These are phyloP conservation scores for Ganoderma boninense DNA, from an alignment of 1,284 basidiomycete genomes.

Conservation along the genomic window DNA sequence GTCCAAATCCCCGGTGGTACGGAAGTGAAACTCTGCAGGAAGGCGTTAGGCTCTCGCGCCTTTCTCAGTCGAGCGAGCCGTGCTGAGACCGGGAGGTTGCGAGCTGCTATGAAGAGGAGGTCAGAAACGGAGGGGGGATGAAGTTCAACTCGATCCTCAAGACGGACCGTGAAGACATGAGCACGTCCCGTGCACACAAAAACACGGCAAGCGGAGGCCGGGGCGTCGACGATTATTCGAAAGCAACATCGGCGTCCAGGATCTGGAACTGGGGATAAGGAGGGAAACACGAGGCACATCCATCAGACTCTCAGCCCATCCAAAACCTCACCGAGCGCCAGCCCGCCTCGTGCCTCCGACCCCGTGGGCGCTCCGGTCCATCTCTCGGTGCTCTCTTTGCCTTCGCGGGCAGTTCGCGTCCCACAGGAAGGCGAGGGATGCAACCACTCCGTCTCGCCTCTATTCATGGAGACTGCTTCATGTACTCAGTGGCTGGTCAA, in stretches of 20 bases:
- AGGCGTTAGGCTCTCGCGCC: not conserved
- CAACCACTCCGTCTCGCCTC: not conserved
- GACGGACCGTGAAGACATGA: not conserved
- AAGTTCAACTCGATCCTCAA: not conserved
- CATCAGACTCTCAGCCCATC: not conserved
- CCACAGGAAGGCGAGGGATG: not conserved
- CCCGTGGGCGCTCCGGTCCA: not conserved
- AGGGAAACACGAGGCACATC: not conserved
- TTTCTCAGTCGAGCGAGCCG: not conserved
- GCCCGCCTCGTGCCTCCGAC: not conserved
- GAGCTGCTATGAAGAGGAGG: not conserved
- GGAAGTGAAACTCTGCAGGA: not conserved
- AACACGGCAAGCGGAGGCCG: slow-evolving; percentile 5
- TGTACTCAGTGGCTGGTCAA: not conserved
- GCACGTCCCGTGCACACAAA: not conserved
- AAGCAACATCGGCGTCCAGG: not conserved
- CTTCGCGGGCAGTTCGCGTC: not conserved
- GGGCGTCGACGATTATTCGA: not conserved
- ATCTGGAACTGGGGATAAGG: not conserved
- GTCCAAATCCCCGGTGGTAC: not conserved
- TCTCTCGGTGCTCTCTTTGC: not conserved
- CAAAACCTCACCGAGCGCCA: not conserved
- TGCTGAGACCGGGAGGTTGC: not conserved
- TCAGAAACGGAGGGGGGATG: not conserved
- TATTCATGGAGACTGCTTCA: not conserved